Evolutionary conservation across 768 basidiomycete species (phyloP).

Genomic region (Suillus lakei): DNA sequence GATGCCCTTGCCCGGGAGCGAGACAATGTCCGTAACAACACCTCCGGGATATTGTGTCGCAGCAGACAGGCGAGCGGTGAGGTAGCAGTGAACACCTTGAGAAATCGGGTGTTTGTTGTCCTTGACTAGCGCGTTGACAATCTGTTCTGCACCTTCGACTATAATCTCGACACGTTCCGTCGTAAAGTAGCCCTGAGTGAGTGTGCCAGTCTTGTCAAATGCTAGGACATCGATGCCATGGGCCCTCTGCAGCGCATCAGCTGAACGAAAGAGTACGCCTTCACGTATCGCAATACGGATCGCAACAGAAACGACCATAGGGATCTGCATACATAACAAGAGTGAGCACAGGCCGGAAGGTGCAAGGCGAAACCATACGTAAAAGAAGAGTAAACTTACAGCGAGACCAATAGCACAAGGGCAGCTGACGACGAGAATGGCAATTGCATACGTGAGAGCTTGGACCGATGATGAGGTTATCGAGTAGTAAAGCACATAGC

Average conservation of each 20-base stretch:
- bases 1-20: constrained; percentile 43
- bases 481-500: constrained; percentile 30
- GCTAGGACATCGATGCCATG: constrained; percentile 48
- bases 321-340: constrained; percentile 13
- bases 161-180: constrained; percentile 41
- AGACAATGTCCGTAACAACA: constrained; percentile 23
- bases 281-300: constrained; percentile 21
- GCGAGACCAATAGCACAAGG: too few species aligned
- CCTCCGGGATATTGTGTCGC: constrained; percentile 8
- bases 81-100: constrained; percentile 37
- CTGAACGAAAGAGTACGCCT: constrained; percentile 41
- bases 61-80: constrained; percentile 16
- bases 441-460: too few species aligned
- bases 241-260: constrained; percentile 48
- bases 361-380: too few species aligned
- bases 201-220: constrained; percentile 67
- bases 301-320: constrained; percentile 27
- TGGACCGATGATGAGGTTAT: constrained; percentile 30
- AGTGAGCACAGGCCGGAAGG: too few species aligned
- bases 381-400: too few species aligned
- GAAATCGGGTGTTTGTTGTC: constrained; percentile 42
- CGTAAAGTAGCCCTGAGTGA: constrained; percentile 47
- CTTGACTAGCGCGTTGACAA: constrained; percentile 38
- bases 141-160: constrained; percentile 21
- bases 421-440: too few species aligned